These are phyloP conservation scores for Schizonepeta tenuifolia DNA, from an alignment of 257 asterid genomes.

Conservation along the genomic window DNA sequence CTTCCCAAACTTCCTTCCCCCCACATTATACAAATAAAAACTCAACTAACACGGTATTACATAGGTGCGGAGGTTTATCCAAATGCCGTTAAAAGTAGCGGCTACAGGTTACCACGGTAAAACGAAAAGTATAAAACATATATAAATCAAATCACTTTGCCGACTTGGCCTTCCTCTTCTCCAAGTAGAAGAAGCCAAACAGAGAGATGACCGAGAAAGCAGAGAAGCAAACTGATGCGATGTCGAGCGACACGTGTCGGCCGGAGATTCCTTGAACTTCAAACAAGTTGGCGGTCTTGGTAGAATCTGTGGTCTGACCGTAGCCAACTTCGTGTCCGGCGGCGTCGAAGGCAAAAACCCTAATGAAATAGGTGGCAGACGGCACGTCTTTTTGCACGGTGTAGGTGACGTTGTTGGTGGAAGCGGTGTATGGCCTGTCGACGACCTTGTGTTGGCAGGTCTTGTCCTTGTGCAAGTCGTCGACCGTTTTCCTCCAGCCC, in stretches of 20 bases:
- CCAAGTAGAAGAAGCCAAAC: slow-evolving; percentile 67
- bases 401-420: slow-evolving; percentile 51
- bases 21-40: slow-evolving; percentile 1
- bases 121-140: background rate
- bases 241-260: slow-evolving; percentile 58
- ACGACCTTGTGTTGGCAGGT: slow-evolving; percentile 66
- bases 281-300: slow-evolving; percentile 53
- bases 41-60: background rate
- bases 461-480: slow-evolving; percentile 60
- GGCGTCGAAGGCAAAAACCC: slow-evolving; percentile 57
- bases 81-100: no score
- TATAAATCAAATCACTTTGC: background rate
- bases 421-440: slow-evolving; percentile 41
- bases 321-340: slow-evolving; percentile 45
- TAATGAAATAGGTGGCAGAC: slow-evolving; percentile 59
- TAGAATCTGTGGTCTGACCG: slow-evolving; percentile 64
- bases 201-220: slow-evolving; percentile 61
- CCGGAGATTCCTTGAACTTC: slow-evolving; percentile 54
- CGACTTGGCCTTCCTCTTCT: slow-evolving; percentile 55
- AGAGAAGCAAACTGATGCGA: slow-evolving; percentile 68
- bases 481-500: slow-evolving; percentile 69
- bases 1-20: background rate
- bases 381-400: slow-evolving; percentile 54
- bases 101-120: background rate
- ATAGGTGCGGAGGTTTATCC: no score